phyloP scores from a whole-genome alignment of 2,329 filamentous ascomycete genomes.

The Parastagonospora avenae region DNA sequence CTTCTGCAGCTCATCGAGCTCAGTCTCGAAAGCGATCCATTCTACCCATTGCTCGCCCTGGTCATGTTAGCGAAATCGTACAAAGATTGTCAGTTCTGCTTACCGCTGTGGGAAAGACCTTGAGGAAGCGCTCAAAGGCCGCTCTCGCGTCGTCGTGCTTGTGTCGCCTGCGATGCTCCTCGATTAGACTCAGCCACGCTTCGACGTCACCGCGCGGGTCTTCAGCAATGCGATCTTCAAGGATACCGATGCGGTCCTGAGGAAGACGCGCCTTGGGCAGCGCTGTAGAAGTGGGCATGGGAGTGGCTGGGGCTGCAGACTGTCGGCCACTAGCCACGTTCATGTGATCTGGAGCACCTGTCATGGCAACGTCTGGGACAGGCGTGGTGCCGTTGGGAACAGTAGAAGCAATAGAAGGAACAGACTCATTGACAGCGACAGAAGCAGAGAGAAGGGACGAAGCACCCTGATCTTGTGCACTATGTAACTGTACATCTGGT shows the following conservation, averaged over 20 bases:
- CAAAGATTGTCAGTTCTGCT: conserved; percentile 51
- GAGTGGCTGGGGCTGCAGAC: conserved; percentile 49
- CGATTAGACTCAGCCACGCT: conserved; percentile 87
- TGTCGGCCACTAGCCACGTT: conserved; percentile 38
- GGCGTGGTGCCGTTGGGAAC: conserved; percentile 52
- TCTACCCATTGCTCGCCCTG: conserved; percentile 91
- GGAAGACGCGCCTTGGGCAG: conserved; percentile 62
- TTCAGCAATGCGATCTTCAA: conserved; percentile 90
- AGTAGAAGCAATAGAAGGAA: conserved; percentile 58
- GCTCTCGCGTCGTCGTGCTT: conserved; percentile 80
- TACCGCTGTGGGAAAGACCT: conserved; percentile 89
- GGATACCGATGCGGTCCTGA: conserved; percentile 74
- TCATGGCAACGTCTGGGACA: conserved; percentile 44
- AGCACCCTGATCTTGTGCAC: conserved; percentile 58
- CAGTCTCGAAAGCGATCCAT: conserved; percentile 87
- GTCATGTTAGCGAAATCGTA: conserved; percentile 52
- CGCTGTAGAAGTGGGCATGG: conserved; percentile 35
- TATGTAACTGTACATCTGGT: conserved; percentile 67
- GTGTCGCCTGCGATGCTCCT: conserved; percentile 79
- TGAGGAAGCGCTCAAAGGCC: conserved; percentile 84
- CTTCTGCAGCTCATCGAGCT: conserved; percentile 78
- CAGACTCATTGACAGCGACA: conserved; percentile 50
- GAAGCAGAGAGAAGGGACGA: conserved; percentile 45
- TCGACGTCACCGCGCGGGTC: conserved; percentile 92
- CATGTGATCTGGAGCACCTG: conserved; percentile 33